Conservation (phyloP, 371 early-diverging fungal genomes). For the Apophysomyces variabilis region DNA sequence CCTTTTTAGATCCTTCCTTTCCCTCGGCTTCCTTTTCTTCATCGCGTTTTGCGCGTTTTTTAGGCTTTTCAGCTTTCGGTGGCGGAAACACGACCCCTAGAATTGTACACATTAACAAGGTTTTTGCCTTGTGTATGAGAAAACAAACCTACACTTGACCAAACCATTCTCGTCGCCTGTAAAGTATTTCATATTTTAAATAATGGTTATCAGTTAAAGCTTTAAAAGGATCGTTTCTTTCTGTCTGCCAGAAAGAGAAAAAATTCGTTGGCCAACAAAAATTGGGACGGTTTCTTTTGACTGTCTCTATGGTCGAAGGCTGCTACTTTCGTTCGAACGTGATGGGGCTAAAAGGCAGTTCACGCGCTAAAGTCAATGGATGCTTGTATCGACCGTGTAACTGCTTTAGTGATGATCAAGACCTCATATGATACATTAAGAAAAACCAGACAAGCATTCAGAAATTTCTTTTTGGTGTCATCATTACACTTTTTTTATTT, state of each 20-base stretch:
- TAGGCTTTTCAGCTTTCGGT: slow-evolving; percentile 31
- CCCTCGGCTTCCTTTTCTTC: slow-evolving; percentile 24
- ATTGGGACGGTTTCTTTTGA: slow-evolving; percentile 16
- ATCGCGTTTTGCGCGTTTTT: slow-evolving; percentile 19
- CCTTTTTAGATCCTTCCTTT: slow-evolving; percentile 27
- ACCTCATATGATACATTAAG: too few species aligned
- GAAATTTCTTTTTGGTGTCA: too few species aligned
- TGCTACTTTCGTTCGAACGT: too few species aligned
- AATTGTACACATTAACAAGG: not conserved
- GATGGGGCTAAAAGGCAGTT: too few species aligned
- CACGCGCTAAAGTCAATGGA: too few species aligned
- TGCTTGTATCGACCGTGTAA: too few species aligned
- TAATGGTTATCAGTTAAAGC: not conserved
- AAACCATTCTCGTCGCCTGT: slow-evolving; percentile 83
- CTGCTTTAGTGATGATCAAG: too few species aligned
- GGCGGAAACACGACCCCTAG: slow-evolving; percentile 39
- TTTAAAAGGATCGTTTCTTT: not conserved
- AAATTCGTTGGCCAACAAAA: slow-evolving; percentile 1
- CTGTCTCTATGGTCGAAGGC: too few species aligned
- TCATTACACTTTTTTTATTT: too few species aligned
- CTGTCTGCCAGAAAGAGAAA: not conserved
- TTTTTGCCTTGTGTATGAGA: not conserved
- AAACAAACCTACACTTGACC: slow-evolving; percentile 59
- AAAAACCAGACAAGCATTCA: too few species aligned
- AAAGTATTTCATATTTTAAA: slow-evolving; percentile 43